Evolutionary conservation across 2,329 filamentous ascomycete genomes (phyloP).

Genomic region (Penicillium sp.): DNA sequence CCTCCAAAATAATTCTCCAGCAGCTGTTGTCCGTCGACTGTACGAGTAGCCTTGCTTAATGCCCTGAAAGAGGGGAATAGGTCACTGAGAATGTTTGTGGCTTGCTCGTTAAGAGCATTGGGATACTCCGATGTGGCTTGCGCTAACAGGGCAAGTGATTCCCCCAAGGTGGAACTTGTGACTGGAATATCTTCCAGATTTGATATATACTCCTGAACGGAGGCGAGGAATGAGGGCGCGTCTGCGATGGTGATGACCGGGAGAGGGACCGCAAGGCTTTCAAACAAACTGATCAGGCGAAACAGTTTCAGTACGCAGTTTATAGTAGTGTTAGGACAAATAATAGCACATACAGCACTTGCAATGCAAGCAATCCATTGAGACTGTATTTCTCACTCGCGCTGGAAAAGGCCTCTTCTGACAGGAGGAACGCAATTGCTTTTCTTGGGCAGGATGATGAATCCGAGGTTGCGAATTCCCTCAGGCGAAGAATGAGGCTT

Average conservation of each 20-base stretch:
- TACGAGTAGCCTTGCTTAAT: conserved; percentile 27
- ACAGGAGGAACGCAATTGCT: conserved; percentile 31
- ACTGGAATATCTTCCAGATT: conserved; percentile 37
- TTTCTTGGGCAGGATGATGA: conserved; percentile 9
- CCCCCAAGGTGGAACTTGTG: conserved; percentile 8
- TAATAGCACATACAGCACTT: conserved; percentile 29
- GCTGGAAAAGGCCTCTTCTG: conserved; percentile 25
- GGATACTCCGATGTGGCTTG: conserved; percentile 24
- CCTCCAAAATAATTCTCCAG: conserved; percentile 41
- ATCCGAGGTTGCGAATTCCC: conserved; percentile 18
- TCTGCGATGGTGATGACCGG: conserved; percentile 42
- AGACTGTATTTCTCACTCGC: conserved; percentile 27
- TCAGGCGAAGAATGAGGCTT: conserved; percentile 25
- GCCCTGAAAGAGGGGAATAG: conserved; percentile 31
- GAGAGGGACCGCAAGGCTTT: conserved; percentile 25
- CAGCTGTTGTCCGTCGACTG: conserved; percentile 25
- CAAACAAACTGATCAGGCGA: conserved; percentile 24
- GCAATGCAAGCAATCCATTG: conserved; percentile 28
- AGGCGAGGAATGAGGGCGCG: conserved; percentile 24
- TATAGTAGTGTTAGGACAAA: not conserved
- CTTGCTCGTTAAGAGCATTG: conserved; percentile 31
- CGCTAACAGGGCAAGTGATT: conserved; percentile 29
- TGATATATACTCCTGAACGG: conserved; percentile 37
- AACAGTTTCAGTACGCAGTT: not conserved
- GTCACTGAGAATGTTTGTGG: conserved; percentile 38